phyloP scores from a whole-genome alignment of 495 filamentous ascomycete species.

The Daldinia vernicosa region DNA sequence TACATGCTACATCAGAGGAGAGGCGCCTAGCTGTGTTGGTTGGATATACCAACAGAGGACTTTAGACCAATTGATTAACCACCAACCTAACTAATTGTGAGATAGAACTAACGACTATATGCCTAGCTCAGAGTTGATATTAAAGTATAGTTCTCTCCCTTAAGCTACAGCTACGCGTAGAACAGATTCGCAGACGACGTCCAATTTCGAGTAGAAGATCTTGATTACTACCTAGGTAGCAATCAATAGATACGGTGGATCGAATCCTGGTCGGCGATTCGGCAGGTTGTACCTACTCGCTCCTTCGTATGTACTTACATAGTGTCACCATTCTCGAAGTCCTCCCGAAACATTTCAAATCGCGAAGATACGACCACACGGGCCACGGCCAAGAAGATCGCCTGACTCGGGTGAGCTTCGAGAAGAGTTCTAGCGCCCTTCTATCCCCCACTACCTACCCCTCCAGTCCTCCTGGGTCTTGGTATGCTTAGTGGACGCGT shows the following conservation, averaged over 20 bases:
- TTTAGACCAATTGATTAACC: not conserved
- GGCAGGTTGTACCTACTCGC: slow-evolving; percentile 13
- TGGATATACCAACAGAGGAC: not conserved
- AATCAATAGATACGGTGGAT: not conserved
- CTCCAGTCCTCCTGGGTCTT: slow-evolving; percentile 9
- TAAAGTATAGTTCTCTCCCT: not conserved
- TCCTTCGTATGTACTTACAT: slow-evolving; percentile 3
- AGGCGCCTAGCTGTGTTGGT: not conserved
- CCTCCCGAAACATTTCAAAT: slow-evolving; percentile 9
- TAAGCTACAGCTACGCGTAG: not conserved
- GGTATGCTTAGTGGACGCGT: slow-evolving; percentile 30
- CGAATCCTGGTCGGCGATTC: slow-evolving; percentile 28
- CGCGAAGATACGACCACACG: slow-evolving; percentile 1
- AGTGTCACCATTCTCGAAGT: slow-evolving; percentile 34
- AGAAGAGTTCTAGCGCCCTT: slow-evolving; percentile 38
- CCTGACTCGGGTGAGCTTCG: slow-evolving; percentile 22
- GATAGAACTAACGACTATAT: not conserved
- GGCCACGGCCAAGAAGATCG: slow-evolving; percentile 25
- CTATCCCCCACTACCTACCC: slow-evolving; percentile 27
- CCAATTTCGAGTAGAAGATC: slow-evolving; percentile 2
- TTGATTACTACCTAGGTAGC: slow-evolving; percentile 19
- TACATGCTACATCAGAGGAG: not conserved
- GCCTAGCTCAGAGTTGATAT: not conserved
- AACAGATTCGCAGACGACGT: not conserved
- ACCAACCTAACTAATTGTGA: too few species aligned